A percentile compares a stretch with the other conserved stretches of the same genome.
Conservation (phyloP, 805 yeast genomes). For the Metschnikowia chrysomelidarum region DNA sequence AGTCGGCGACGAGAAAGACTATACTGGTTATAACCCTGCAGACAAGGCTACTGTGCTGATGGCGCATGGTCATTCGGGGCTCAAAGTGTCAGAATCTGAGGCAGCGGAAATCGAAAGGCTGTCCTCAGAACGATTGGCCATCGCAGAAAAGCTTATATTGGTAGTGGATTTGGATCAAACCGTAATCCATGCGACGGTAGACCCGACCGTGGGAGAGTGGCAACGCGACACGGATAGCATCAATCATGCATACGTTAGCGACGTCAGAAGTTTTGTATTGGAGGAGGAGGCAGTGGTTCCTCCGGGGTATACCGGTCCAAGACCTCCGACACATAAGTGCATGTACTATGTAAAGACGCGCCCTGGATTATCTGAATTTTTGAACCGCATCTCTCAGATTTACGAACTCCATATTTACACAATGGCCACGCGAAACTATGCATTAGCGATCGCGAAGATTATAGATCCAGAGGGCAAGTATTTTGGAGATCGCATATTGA, state of each 20-base stretch:
- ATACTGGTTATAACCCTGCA: constrained; percentile 62
- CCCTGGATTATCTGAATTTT: constrained; percentile 79
- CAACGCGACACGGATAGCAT: constrained; percentile 82
- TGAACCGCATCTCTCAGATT: constrained; percentile 56
- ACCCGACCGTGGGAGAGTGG: constrained; percentile 97
- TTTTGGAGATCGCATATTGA: constrained; percentile 88
- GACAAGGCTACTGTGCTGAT: constrained; percentile 82
- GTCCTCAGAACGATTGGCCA: constrained; percentile 58
- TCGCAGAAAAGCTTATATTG: constrained; percentile 69
- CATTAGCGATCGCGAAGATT: constrained; percentile 81
- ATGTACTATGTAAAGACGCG: constrained; percentile 92
- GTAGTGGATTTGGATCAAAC: constrained; percentile 98
- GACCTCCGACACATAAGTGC: constrained; percentile 57
- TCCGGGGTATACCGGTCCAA: constrained; percentile 58
- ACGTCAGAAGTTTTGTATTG: constrained; percentile 72
- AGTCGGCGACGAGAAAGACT: constrained; percentile 67
- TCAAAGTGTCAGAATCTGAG: constrained; percentile 81
- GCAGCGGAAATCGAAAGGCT: constrained; percentile 79
- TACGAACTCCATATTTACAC: constrained; percentile 95
- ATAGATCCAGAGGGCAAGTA: constrained; percentile 86
- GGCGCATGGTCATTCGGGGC: constrained; percentile 84
- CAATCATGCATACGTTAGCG: constrained; percentile 78
- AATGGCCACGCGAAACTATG: constrained; percentile 96
- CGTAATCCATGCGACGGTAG: constrained; percentile 96
- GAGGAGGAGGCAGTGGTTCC: constrained; percentile 71